Percentiles rank a stretch among this genome's conserved stretches.
phyloP scores from a whole-genome alignment of 257 asterid genomes.

The Coffea eugenioides region DNA sequence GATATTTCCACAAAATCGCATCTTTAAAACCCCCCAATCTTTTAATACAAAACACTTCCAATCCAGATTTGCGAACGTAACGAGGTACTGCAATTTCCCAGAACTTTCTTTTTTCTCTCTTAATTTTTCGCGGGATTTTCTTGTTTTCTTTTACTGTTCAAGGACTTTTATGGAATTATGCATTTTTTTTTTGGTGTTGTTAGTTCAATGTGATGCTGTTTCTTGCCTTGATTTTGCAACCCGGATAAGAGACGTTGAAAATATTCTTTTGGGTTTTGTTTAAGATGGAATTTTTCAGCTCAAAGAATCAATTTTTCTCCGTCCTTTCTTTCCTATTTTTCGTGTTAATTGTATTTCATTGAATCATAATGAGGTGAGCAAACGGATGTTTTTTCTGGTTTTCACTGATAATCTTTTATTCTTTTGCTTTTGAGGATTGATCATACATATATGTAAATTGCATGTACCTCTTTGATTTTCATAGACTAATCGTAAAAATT shows the following conservation, averaged over 20 bases:
- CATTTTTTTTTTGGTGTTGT: background rate
- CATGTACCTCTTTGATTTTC: background rate
- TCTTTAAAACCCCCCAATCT: background rate
- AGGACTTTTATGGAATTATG: background rate
- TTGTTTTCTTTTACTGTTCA: background rate
- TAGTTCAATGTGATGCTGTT: background rate
- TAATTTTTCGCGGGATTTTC: background rate
- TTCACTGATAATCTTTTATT: background rate
- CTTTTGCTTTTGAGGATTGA: background rate
- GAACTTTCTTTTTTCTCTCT: background rate
- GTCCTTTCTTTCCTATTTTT: background rate
- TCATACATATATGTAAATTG: background rate
- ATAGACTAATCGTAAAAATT: background rate
- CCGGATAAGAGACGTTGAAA: background rate
- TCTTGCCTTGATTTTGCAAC: background rate
- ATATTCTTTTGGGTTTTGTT: background rate
- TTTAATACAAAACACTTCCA: background rate
- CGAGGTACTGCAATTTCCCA: conserved; percentile 11
- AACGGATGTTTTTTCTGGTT: background rate
- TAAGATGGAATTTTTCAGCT: background rate
- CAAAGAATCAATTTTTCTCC: background rate
- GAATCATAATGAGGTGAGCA: background rate
- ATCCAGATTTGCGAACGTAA: background rate
- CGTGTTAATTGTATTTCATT: background rate
- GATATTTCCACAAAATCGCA: background rate